Evolutionary conservation across 345 rosid species (phyloP), one percentile per base, ranked within the genome.

Genomic region (Citrus maxima): DNA sequence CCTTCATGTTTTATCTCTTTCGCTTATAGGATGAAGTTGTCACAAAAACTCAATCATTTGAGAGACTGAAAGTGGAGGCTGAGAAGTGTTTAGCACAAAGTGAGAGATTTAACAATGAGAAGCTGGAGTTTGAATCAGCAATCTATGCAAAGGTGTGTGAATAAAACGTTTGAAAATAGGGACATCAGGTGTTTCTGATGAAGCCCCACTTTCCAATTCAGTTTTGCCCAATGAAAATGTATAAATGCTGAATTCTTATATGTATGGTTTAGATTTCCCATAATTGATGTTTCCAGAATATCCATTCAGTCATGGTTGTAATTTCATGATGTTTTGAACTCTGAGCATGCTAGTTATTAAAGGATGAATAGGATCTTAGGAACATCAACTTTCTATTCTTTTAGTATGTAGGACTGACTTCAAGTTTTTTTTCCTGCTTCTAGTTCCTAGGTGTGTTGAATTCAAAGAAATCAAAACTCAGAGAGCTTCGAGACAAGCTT

Each of bases 51-150:
- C 87, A 80, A 74, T 91, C 93, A 2, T 88, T 78, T 46, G 94
- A 91, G 79, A 87, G 83, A 85, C 72, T 95, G 79, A 91, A 87
- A 82, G 81, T 51, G 61, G 97, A 95, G 83, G 93, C 97, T 0
- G 96, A 95, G 88, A 95, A 88, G 81, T 95, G 97, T 70, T 76
- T 93, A 73, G 86, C 81, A 0, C 98, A 95, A 84, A 86, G 95
- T 65, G 92, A 91, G 83, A 90, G 74, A 73, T 80, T 87, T 79
- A 76, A 80, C 78, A 80, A 72, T 19, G 95, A 91, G 82, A 95
- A 89, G 82, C 62, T 18, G 55, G 95, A 92, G 72, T 93, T 95
- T 77, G 97, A 93, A 81, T 82, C 85, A 75, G 93, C 89, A 73
- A 84, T 88, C 74, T 95, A 95, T 80, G 83, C 92, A 46, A 93